Evolutionary conservation across 768 basidiomycete species (phyloP), one percentile per base, ranked within the genome.

Genomic region (Boletus rex-veris): DNA sequence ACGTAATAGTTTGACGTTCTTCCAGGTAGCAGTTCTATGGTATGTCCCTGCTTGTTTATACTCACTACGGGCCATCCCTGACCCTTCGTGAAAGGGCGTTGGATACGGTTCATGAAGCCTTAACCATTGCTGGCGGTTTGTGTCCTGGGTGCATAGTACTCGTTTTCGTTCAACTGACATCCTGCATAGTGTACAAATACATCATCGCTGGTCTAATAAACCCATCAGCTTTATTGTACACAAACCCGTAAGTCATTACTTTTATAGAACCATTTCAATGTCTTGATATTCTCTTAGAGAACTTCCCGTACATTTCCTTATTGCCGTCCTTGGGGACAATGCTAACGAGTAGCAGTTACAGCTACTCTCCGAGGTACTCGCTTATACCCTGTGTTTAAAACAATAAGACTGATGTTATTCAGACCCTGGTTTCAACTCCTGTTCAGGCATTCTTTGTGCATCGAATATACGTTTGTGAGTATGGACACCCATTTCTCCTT

Each of bases 11-110:
- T 35, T 18, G 33, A 16, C 5, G 0, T 35, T 19, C 15, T 37
- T 35, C 2, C 28, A 60, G 59, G 60, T 61, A 11, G 39, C 49
- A 15, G 46, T 10, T 10, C 2, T 61, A 36, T 61, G 60, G 60
- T 62, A 24, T 14, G 3, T 2, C 3, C 9, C 12, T 10, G 9
- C 4, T 18, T 15, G 3, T 15, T 12, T 35, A 14, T 35, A 11
- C 10, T 14, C 3, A 0, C 11, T 24, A 38, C 1, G 2, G 3
- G 9, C 15, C 10, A 0, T 26, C 14, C 28, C 24, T 33, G 14
- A 63, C 21, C 2, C 12, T 26, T 47, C 2, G 12, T 5, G n/a
- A 30, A n/a, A 63, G 61, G 52, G 26, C 18, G 14, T 28, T 57
- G 12, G 19, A 54, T 16, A 63, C 57, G 4, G n/a, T 55, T 12